These are phyloP conservation scores for Viola odorata DNA, from an alignment of 345 rosid genomes.

Conservation along the genomic window DNA sequence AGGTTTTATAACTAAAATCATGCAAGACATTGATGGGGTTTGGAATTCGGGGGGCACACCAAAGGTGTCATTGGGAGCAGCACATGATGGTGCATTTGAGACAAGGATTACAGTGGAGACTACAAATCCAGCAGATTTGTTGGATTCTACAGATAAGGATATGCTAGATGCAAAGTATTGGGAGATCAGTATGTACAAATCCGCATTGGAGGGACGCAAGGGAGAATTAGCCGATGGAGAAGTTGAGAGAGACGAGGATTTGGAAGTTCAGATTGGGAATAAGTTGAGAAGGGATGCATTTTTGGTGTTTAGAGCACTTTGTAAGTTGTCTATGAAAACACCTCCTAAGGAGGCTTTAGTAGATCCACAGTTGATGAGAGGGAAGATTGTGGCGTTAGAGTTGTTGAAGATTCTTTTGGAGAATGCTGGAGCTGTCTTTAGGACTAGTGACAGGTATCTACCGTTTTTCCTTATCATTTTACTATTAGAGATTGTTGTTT, in stretches of 20 bases:
- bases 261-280: slow-evolving; percentile 98
- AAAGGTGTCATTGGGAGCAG: slow-evolving; percentile 44
- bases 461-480: not conserved
- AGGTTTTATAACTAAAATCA: slow-evolving; percentile 70
- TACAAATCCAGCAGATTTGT: slow-evolving; percentile 59
- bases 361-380: slow-evolving; percentile 94
- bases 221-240: slow-evolving; percentile 95
- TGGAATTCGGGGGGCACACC: slow-evolving; percentile 44
- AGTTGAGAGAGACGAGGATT: slow-evolving; percentile 80
- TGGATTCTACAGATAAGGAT: slow-evolving; percentile 82
- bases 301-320: slow-evolving; percentile 97
- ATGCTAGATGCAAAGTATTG: slow-evolving; percentile 99
- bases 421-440: slow-evolving; percentile 97
- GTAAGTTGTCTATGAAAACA: slow-evolving; percentile 97
- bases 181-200: slow-evolving; percentile 99
- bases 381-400: slow-evolving; percentile 96
- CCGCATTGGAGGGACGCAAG: slow-evolving; percentile 96
- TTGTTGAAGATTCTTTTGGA: slow-evolving; percentile 90
- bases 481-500: too few species aligned
- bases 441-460: slow-evolving; percentile 90
- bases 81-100: slow-evolving; percentile 71
- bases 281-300: slow-evolving; percentile 97
- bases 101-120: slow-evolving; percentile 52
- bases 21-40: slow-evolving; percentile 77
- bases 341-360: slow-evolving; percentile 89